Evolutionary conservation across 2,329 filamentous ascomycete genomes (phyloP), one percentile per base, ranked within the genome.

Genomic region (Arthrinium phaeospermum): DNA sequence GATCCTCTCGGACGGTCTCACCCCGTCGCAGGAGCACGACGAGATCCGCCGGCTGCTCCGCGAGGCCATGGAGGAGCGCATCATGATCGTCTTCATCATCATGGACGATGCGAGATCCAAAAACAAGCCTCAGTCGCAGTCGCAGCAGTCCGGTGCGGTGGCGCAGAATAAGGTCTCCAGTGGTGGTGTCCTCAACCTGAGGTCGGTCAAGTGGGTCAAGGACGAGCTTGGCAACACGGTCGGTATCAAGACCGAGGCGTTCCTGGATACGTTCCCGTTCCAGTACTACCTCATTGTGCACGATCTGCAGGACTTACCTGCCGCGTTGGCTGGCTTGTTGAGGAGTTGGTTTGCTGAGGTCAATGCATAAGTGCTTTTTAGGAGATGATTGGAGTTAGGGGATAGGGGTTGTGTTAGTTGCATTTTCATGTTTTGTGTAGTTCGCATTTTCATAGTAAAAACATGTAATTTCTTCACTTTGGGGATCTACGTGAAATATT

Each of bases 11-110:
- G 96, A 99, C 78, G 96, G 97, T 12, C 90, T 98, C 34, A 98
- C 95, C 76, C 94, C 97, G 70, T 91, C 89, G 49, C 85, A 87
- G 1, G 92, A 95, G 68, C 96, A 98, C 81, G 94, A 95, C 24
- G 88, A 90, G 6, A 95, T 99, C 76, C 89, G 93, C 22, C 87
- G 94, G 6, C 87, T 98, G 30, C 91, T 99, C 14, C 89, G 96
- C 13, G 92, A 96, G 82, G 96, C 96, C 0, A 91, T 95, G 79
- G 95, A 98, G 82, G 94, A 98, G 83, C 89, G 95, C 22, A 97
- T 99, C 80, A 98, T 99, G 94, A 91, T 98, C 75, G 96, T 99
- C 7, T 99, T 99, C 81, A 94, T 99, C 77, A 93, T 99, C 78
- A 94, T 99, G 79, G 96, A 99, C 85, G 88, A 90, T 77, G 85